Evolutionary conservation across 2,329 filamentous ascomycete genomes (phyloP).

Genomic region (Bipolaris bicolor): DNA sequence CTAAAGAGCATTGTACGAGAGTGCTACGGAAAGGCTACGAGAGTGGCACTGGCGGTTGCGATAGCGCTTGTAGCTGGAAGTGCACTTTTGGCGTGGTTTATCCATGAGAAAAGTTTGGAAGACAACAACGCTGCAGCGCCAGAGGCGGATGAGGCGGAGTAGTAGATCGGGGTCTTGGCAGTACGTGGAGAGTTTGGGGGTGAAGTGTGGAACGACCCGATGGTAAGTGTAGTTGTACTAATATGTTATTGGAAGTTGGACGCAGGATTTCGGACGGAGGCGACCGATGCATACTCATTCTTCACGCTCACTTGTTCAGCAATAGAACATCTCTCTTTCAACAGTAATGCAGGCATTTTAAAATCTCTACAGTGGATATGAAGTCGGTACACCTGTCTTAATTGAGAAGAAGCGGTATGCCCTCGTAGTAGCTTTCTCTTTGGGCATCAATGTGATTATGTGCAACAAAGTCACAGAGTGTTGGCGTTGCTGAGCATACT

Average conservation of each 20-base stretch:
- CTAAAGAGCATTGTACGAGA: conserved; percentile 65
- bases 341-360: too few species aligned
- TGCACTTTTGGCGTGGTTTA: conserved; percentile 53
- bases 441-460: too few species aligned
- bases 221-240: neutral
- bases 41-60: conserved; percentile 59
- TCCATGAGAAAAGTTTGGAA: conserved; percentile 51
- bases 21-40: conserved; percentile 68
- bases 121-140: conserved; percentile 1
- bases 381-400: too few species aligned
- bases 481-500: too few species aligned
- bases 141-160: conserved; percentile 1
- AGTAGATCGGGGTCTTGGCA: neutral
- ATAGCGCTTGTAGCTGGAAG: conserved; percentile 59
- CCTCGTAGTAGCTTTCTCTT: too few species aligned
- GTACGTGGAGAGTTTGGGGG: neutral
- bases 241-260: neutral
- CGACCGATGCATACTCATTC: neutral
- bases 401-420: too few species aligned
- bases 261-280: neutral
- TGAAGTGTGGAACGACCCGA: neutral
- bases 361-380: too few species aligned
- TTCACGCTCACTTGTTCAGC: too few species aligned
- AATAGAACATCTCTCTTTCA: too few species aligned
- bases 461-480: too few species aligned